Conservation (phyloP, 1,284 basidiomycete genomes). For the Tilletia indica region DNA sequence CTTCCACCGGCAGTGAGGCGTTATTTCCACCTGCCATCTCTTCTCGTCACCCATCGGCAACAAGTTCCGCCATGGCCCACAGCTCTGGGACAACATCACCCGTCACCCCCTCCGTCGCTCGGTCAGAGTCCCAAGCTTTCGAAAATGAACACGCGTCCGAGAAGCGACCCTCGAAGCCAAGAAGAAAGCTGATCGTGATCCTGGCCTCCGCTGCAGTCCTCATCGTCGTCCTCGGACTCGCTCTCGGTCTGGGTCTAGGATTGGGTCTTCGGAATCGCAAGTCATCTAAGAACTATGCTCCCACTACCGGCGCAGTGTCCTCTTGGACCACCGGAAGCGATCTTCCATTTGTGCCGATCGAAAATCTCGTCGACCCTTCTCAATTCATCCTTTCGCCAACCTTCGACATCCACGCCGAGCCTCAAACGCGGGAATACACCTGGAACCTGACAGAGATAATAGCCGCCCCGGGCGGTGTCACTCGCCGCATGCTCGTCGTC, state of each 20-base stretch:
- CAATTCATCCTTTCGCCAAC: conserved; percentile 30
- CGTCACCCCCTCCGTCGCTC: not conserved
- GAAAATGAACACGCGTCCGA: not conserved
- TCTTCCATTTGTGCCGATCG: not conserved
- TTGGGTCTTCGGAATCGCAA: conserved; percentile 45
- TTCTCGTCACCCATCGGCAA: too few species aligned
- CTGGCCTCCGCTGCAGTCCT: not conserved
- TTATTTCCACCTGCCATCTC: too few species aligned
- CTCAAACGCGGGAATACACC: conserved; percentile 37
- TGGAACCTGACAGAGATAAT: conserved; percentile 34
- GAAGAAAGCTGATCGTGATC: not conserved
- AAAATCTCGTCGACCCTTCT: conserved; percentile 15
- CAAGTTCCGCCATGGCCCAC: not conserved
- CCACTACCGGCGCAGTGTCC: not conserved
- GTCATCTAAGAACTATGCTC: not conserved
- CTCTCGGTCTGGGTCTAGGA: conserved; percentile 59
- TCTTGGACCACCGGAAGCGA: not conserved
- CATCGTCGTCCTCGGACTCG: conserved; percentile 53
- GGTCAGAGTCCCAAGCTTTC: not conserved
- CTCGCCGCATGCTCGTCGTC: conserved; percentile 42
- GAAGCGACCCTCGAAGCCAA: not conserved
- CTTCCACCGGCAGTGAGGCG: too few species aligned
- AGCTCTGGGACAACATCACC: not conserved
- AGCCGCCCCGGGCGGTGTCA: conserved; percentile 39
- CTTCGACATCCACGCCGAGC: conserved; percentile 34